Base-by-base conservation (phyloP, 139 green algal species). In the Eudorina sp. region DNA sequence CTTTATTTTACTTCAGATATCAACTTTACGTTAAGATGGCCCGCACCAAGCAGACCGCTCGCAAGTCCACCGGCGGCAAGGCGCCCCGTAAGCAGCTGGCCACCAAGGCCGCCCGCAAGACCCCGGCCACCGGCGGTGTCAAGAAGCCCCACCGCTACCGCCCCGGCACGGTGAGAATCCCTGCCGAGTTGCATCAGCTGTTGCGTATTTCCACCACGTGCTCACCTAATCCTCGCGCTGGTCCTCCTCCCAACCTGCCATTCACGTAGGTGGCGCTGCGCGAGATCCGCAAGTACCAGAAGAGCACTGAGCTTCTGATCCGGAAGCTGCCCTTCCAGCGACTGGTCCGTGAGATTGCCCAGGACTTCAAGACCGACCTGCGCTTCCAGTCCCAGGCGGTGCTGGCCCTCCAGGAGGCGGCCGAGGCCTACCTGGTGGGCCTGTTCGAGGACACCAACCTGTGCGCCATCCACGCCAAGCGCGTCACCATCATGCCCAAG, bases 341-440 rank as follows among this genome's bases (percentile, higher is more conserved):
- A 64, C 94, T 99, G 83, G 97, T 99, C 34, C 94, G 97, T 72
- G 97, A 99, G 94, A 99, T 99, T 86, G 97, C 97, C 45, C 97
- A 99, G 95, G 97, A 99, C 94, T 99, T 99, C 97, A 99, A 99
- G 95, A 93, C 90, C 80, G 89, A 99, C 95, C 94, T 99, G 89
- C 94, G 97, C 88, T 99, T 99, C 94, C 97, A 99, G 95, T 92
- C 80, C 89, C 95, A 94, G 68, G 97, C 97, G 31, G 96, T 88
- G 64, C 91, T 98, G 53, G 97, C 94, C 36, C 94, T 99, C 46
- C 97, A 99, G 92, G 97, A 99, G 92, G 97, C n/a, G n/a, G n/a
- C n/a, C n/a, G n/a, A n/a, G n/a, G n/a, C n/a, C n/a, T n/a, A n/a
- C n/a, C n/a, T n/a, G 85, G 97, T 99, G 40, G 97, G 97, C 80